Evolutionary conservation across 2,329 filamentous ascomycete genomes (phyloP), one percentile per base, ranked within the genome.

Genomic region (Beauveria sp.): DNA sequence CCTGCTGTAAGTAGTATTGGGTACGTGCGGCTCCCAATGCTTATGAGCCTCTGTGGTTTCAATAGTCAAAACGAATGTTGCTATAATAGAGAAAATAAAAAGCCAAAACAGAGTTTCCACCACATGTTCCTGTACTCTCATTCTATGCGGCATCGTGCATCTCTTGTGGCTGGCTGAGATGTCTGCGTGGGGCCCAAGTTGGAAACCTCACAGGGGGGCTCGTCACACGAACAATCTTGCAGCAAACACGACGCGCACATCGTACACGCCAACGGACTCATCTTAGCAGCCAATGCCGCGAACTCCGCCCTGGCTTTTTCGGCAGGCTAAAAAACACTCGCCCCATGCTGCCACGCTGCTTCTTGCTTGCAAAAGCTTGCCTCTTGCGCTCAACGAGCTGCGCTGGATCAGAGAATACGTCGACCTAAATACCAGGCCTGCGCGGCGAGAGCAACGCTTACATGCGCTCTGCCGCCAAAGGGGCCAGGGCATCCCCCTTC

Each of bases 391-490:
- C 59, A 86, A 85, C 68, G 89, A 93, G 76, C 77, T 92, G 57
- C 81, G 87, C 68, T 93, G 89, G 90, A 82, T 93, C 58, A 78
- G 77, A 56, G 80, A 88, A 65, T 83, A 90, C 69, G 79, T 81
- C 65, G 72, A 77, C 42, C 67, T 66, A 61, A 69, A 66, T 16
- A 63, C 60, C 57, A 16, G 54, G 34, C 43, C 55, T 47, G 50
- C 60, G 54, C 34, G 62, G 34, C 60, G 61, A 61, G n/a, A 60
- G 53, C 55, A 59, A 63, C 67, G 60, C 18, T 63, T 83, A 2
- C 65, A 72, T 8, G 64, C 68, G 1, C 71, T 86, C 7, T 85
- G 82, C 64, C 72, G 71, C 4, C 72, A 76, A 54, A 77, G 86
- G 40, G 78, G 81, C 9, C 73, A 71, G 9, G 91, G 91, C 1